Percentiles rank a stretch among this genome's conserved stretches.
Evolutionary conservation across 2,329 filamentous ascomycete species (phyloP).

Genomic region (Neofusicoccum cordaticola): DNA sequence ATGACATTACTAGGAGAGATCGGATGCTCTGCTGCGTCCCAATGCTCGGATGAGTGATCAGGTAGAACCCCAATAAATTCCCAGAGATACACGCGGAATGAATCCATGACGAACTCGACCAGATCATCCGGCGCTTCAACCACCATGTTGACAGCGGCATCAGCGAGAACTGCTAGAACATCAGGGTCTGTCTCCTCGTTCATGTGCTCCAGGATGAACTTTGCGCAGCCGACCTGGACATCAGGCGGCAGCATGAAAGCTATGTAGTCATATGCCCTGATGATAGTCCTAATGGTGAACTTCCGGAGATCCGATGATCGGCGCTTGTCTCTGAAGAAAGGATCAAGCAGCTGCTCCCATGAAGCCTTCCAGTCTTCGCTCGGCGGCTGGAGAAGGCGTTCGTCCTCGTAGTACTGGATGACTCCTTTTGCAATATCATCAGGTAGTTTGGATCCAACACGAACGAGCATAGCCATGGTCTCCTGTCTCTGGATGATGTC

Average conservation of each 20-base stretch:
- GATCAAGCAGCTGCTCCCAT: constrained; percentile 54
- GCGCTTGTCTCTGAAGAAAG: constrained; percentile 13
- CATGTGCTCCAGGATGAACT: constrained; percentile 60
- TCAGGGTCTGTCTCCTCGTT: constrained; percentile 61
- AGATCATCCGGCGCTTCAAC: constrained; percentile 57
- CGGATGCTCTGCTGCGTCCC: constrained; percentile 1
- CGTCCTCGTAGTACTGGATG: constrained; percentile 66
- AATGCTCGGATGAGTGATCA: constrained; percentile 22
- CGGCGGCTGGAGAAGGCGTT: constrained; percentile 69
- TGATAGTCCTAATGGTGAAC: constrained; percentile 59
- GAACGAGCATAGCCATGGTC: constrained; percentile 65
- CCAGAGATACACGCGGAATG: constrained; percentile 40
- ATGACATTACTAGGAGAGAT: constrained; percentile 67
- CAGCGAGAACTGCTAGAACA: constrained; percentile 63
- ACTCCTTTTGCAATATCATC: constrained; percentile 64
- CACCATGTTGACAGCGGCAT: constrained; percentile 64
- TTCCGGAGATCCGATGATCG: constrained; percentile 56
- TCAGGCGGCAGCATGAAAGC: constrained; percentile 58
- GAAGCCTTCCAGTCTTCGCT: constrained; percentile 67
- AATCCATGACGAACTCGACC: constrained; percentile 50
- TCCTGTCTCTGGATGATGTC: constrained; percentile 64
- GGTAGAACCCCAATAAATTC: constrained; percentile 25
- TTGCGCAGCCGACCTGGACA: constrained; percentile 58
- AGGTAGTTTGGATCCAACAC: constrained; percentile 60
- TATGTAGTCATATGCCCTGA: constrained; percentile 49